Conservation (phyloP, 768 basidiomycete genomes). For the Lentinula lateritia region DNA sequence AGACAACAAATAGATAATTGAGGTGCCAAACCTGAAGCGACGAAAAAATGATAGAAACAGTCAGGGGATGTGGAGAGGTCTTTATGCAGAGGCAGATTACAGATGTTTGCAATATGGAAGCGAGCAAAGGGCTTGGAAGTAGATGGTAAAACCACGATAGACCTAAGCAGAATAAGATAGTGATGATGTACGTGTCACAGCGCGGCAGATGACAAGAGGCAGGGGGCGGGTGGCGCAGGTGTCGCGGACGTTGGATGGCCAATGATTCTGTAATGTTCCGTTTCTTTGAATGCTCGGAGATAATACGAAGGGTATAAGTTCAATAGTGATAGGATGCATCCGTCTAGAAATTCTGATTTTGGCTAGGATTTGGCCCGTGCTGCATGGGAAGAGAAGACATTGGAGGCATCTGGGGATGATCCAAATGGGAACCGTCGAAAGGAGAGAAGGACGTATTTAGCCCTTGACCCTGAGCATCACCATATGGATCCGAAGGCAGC, state of each 20-base stretch:
- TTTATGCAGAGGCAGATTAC: background rate
- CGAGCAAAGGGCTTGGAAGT: background rate
- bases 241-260: background rate
- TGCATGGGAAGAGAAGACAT: background rate
- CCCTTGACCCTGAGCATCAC: background rate
- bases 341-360: conserved; percentile 7
- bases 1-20: conserved; percentile 5
- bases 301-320: background rate
- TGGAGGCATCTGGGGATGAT: conserved; percentile 3
- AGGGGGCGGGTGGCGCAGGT: background rate
- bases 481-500: background rate
- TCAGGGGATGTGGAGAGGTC: background rate
- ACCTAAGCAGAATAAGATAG: background rate
- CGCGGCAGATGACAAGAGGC: background rate
- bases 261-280: background rate
- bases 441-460: background rate
- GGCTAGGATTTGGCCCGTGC: background rate
- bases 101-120: conserved; percentile 1
- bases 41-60: conserved; percentile 1
- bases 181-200: background rate
- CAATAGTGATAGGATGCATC: background rate
- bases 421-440: background rate
- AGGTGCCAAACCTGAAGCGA: background rate
- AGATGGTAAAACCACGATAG: background rate
- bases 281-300: background rate